Evolutionary conservation across 1,139 yeast genomes (phyloP).

Genomic region (Pichia sp.): DNA sequence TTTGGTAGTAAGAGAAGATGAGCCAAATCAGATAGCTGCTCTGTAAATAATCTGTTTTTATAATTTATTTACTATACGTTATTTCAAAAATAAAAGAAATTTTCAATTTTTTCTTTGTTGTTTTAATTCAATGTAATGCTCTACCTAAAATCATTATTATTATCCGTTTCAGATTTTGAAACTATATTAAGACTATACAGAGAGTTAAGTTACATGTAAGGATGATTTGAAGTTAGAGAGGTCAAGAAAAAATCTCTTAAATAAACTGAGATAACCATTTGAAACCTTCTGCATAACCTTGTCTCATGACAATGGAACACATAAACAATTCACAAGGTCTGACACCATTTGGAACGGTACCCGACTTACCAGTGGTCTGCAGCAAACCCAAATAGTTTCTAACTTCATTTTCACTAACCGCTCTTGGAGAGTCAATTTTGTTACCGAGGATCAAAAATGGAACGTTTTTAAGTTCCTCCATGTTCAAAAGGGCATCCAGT

Average conservation of each 20-base stretch:
- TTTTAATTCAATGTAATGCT: constrained; percentile 1
- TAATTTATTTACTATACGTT: neutral
- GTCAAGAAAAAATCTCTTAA: too few relatives aligned
- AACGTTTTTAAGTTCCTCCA: constrained; percentile 81
- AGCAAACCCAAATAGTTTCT: constrained; percentile 84
- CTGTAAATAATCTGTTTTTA: too few relatives aligned
- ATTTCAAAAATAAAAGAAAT: neutral
- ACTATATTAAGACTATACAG: neutral
- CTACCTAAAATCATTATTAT: too few relatives aligned
- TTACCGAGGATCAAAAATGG: constrained; percentile 94
- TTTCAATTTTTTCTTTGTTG: neutral
- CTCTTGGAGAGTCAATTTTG: constrained; percentile 90
- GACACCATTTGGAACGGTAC: constrained; percentile 61
- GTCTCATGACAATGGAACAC: constrained; percentile 97
- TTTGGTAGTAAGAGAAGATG: constrained; percentile 29
- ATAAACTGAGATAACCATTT: constrained; percentile 95
- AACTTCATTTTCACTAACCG: constrained; percentile 92
- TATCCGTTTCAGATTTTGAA: too few relatives aligned
- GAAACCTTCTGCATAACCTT: constrained; percentile 93
- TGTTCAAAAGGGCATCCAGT: constrained; percentile 83
- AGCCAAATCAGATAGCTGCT: neutral
- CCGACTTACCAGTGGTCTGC: constrained; percentile 84
- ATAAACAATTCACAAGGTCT: constrained; percentile 95
- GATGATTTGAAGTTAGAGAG: too few relatives aligned
- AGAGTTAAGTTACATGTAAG: neutral